Base-by-base conservation (phyloP, 495 filamentous ascomycete species). In the Articulospora tetracladia region DNA sequence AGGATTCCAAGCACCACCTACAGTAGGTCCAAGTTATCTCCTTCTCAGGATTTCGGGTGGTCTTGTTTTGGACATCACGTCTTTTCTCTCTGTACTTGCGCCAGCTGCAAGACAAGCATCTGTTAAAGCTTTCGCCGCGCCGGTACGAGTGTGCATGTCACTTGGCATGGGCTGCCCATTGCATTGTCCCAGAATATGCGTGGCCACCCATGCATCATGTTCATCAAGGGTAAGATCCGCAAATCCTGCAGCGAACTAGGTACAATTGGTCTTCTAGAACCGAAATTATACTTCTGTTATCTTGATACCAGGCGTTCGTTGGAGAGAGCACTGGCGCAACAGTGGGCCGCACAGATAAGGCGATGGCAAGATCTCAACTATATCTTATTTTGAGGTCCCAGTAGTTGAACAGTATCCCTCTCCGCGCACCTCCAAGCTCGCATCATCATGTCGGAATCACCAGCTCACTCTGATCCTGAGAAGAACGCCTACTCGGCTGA, bases 401-500 rank as follows among this genome's bases (percentile, higher is more conserved):
- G 47, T 6, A 26, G 3, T 27, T 24, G 4, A 7, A 22, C 20
- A 24, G 25, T 27, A 50, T 50, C 25, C 47, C 25, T 24, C 25
- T 25, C 23, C 24, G 20, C 17, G 19, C 17, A 44, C 39, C 17
- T 19, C 3, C 39, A 44, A 44, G 39, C 3, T 25, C 32, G 28
- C 28, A 36, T 26, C 50, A 26, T 1, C 19, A 62, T 62, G 59
- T n/a, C 59, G 30, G 59, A 61, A 48, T 36, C 39, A 25, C 46
- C 28, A 36, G 32, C 25, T 1, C 15, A 44, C 39, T 39, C 48
- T 0, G 61, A 63, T 22, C 55, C 51, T 27, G 61, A 63, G 50
- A 63, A 51, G 22, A 27, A 46, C 19, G 50, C 20, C 19, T 48
- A 51, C 26, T 56, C 20, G 24, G 25, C 22, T 3, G 55, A 47